Conservation (phyloP, 208 protist species). For the Trypanosoma melophagium region DNA sequence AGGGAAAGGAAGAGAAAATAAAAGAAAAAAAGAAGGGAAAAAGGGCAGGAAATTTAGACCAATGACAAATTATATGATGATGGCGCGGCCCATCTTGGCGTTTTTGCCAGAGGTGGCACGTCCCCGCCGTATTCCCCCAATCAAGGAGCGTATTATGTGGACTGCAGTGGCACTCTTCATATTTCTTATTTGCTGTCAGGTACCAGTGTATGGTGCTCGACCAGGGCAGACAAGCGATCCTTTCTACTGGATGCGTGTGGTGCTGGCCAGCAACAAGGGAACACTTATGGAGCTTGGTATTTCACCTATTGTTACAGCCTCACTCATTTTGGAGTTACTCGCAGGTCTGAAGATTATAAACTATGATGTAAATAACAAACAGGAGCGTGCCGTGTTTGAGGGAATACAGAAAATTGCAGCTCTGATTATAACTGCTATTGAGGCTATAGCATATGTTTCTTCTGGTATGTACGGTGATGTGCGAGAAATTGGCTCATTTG, state of each 20-base stretch:
- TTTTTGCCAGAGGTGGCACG: conserved; percentile 95
- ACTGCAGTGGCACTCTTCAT: conserved; percentile 98
- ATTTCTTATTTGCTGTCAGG: conserved; percentile 99
- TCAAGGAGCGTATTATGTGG: conserved; percentile 98
- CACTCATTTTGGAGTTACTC: conserved; percentile 98
- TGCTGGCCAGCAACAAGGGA: conserved; percentile 99
- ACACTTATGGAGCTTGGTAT: conserved; percentile 99
- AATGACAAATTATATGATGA: conserved; percentile 66
- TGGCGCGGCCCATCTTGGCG: conserved; percentile 93
- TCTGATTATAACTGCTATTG: conserved; percentile 96
- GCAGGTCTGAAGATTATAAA: conserved; percentile 95
- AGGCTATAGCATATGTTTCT: conserved; percentile 97
- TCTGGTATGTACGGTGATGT: conserved; percentile 99
- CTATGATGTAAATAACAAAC: conserved; percentile 94
- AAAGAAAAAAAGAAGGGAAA: conserved; percentile 1
- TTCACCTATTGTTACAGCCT: conserved; percentile 96
- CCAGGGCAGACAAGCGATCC: conserved; percentile 95
- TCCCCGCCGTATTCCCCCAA: conserved; percentile 85
- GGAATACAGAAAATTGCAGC: conserved; percentile 98
- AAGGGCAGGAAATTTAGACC: not conserved
- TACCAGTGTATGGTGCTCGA: conserved; percentile 98
- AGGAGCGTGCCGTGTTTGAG: conserved; percentile 96
- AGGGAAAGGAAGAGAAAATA: conserved; percentile 21
- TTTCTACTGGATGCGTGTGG: conserved; percentile 99
- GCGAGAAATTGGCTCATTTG: conserved; percentile 92